Evolutionary conservation across 2,329 filamentous ascomycete species (phyloP), one percentile per base, ranked within the genome.

Genomic region (Fusarium piperis): DNA sequence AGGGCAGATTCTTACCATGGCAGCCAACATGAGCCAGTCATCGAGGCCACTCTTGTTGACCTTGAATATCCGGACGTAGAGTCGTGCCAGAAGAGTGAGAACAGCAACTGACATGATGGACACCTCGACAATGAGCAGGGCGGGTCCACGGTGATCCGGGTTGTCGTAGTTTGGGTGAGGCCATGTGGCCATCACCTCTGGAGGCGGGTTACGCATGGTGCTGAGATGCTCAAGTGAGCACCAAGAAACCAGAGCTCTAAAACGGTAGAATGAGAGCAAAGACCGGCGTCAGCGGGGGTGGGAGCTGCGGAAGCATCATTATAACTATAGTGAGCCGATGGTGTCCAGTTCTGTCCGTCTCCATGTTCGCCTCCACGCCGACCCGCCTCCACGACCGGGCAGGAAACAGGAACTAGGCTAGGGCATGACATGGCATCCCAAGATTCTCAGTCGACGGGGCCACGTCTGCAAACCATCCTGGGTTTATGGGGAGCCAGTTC

Each of bases 11-110:
- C 77, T 64, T 74, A 83, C 81, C 67, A 79, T 78, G 5, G 81
- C 81, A 35, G 62, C 77, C 6, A 83, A 66, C 82, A 84, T 84
- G 13, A 84, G 59, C 82, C 80, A 83, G 73, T 84, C 83, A 65
- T 84, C 83, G 59, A 77, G 74, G 35, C 80, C 79, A 38, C 66
- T 77, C 56, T 76, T 79, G 46, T 78, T 76, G 35, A 83, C 76
- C 36, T 81, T 76, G 61, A 70, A 61, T 3, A 80, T 64, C 11
- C 81, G 76, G 52, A 83, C 82, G 51, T 83, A 83, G 39, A 84
- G 75, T 15, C 83, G 79, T 55, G 82, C 74, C 28, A 70, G 55
- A 10, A 84, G 72, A 20, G 78, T 79, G 13, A 81, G 53, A 18
- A 83, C 59, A 6, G 81, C 81, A 11, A 83, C 32, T 0, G 78